A percentile compares a stretch with the other conserved stretches of the same genome.
These are phyloP conservation scores for Naganishia cerealis DNA, from an alignment of 1,284 basidiomycete genomes.

Conservation along the genomic window DNA sequence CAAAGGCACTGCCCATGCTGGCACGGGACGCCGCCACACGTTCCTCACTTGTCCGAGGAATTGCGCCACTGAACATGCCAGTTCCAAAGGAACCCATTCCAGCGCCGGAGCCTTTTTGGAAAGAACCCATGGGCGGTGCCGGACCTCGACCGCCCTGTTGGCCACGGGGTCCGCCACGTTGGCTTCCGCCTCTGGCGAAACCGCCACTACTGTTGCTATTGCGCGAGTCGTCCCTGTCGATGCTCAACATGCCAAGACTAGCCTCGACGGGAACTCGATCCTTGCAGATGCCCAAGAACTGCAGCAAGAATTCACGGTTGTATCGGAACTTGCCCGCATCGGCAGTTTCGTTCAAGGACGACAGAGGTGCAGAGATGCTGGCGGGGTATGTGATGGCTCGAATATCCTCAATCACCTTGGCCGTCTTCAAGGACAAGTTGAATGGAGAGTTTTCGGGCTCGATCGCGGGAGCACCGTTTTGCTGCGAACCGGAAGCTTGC, in stretches of 20 bases:
- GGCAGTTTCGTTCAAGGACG: constrained; percentile 80
- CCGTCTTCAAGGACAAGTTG: constrained; percentile 69
- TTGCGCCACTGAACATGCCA: constrained; percentile 43
- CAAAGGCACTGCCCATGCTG: constrained; percentile 43
- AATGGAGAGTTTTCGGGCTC: constrained; percentile 54
- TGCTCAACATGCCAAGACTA: constrained; percentile 84
- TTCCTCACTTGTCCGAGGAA: constrained; percentile 67
- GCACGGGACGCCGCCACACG: constrained; percentile 61
- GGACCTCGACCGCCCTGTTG: constrained; percentile 54
- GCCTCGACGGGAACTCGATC: constrained; percentile 91
- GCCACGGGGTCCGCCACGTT: constrained; percentile 39
- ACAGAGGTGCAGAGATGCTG: constrained; percentile 75
- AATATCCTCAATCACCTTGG: constrained; percentile 80
- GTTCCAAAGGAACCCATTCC: constrained; percentile 40
- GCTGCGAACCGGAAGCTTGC: constrained; percentile 40
- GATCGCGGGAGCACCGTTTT: constrained; percentile 59
- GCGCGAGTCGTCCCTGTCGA: constrained; percentile 63
- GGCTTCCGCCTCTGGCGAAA: constrained; percentile 41
- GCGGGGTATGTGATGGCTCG: constrained; percentile 77
- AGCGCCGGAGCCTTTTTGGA: not conserved
- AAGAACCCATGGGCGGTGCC: not conserved
- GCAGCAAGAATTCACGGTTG: constrained; percentile 94
- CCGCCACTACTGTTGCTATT: constrained; percentile 56
- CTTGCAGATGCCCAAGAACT: constrained; percentile 93
- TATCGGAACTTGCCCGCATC: constrained; percentile 90